Evolutionary conservation across 2,329 filamentous ascomycete genomes (phyloP).

Genomic region (Lachnellula suecica): DNA sequence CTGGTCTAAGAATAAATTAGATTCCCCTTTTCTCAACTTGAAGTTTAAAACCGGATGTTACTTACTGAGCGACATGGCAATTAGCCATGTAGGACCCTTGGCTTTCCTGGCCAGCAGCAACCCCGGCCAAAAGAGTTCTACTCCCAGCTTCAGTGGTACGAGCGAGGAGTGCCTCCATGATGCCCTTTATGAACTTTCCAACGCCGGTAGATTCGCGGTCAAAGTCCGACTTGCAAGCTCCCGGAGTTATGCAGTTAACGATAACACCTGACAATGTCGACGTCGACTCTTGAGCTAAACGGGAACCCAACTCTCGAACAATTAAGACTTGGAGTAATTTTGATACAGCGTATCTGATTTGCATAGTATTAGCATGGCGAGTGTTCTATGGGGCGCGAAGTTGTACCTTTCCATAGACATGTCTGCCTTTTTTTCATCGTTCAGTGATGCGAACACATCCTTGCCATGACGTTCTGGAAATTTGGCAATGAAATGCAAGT

Average conservation of each 20-base stretch:
- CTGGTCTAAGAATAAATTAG: neutral
- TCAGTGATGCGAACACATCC: conserved; percentile 17
- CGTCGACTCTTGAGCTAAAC: neutral
- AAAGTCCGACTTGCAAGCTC: conserved; percentile 48
- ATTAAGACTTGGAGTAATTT: conserved; percentile 49
- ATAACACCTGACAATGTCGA: conserved; percentile 5
- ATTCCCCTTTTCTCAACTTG: neutral
- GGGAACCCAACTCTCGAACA: conserved; percentile 38
- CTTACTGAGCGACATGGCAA: conserved; percentile 2
- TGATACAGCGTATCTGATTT: conserved; percentile 37
- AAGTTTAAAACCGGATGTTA: no score
- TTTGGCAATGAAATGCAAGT: conserved; percentile 31
- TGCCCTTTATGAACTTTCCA: conserved; percentile 4
- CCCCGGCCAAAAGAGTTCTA: conserved; percentile 36
- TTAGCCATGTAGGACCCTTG: conserved; percentile 26
- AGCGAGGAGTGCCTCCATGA: conserved; percentile 38
- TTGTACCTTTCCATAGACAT: no score
- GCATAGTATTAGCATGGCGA: no score
- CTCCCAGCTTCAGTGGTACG: conserved; percentile 47
- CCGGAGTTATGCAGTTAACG: conserved; percentile 16
- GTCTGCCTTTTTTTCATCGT: conserved; percentile 5
- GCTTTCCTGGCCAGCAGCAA: conserved; percentile 31
- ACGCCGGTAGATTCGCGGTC: conserved; percentile 34
- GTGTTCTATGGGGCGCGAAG: no score
- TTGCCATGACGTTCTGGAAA: conserved; percentile 28